Evolutionary conservation across 768 basidiomycete species (phyloP).

Genomic region (Lactifluus hygrophoroides): DNA sequence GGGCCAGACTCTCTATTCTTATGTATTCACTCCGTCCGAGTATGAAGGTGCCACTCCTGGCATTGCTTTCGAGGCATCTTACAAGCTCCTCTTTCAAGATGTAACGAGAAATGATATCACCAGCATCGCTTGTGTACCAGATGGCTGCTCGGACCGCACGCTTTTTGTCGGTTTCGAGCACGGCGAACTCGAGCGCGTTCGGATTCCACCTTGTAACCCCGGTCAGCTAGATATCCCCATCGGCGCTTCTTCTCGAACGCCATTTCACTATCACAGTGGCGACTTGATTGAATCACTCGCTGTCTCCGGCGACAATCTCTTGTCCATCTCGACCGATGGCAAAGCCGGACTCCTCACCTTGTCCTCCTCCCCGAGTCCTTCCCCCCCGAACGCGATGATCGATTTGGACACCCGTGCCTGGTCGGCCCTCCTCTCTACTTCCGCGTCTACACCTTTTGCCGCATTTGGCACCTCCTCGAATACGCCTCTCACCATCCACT

Average conservation of each 20-base stretch:
- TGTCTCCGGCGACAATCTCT: slow-evolving; percentile 34
- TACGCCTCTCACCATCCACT: slow-evolving; percentile 50
- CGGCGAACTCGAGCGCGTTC: slow-evolving; percentile 45
- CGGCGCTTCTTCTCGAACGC: slow-evolving; percentile 19
- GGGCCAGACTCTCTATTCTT: slow-evolving; percentile 22
- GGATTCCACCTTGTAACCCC: slow-evolving; percentile 25
- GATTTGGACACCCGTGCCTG: slow-evolving; percentile 50
- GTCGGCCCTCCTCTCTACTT: slow-evolving; percentile 48
- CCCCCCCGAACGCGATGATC: slow-evolving; percentile 27
- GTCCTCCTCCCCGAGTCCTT: slow-evolving; percentile 11
- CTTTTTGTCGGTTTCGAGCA: slow-evolving; percentile 53
- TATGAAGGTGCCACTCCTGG: slow-evolving; percentile 32
- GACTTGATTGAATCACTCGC: slow-evolving; percentile 52
- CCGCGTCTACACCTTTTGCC: slow-evolving; percentile 48
- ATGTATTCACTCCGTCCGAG: slow-evolving; percentile 18
- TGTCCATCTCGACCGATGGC: slow-evolving; percentile 54
- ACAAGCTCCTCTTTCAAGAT: slow-evolving; percentile 31
- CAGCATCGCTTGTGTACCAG: slow-evolving; percentile 40
- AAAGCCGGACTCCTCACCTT: slow-evolving; percentile 33
- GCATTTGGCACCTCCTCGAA: slow-evolving; percentile 59
- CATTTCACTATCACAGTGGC: slow-evolving; percentile 29
- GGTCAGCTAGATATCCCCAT: slow-evolving; percentile 16
- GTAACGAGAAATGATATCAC: slow-evolving; percentile 43
- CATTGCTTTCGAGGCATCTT: slow-evolving; percentile 40
- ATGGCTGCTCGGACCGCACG: slow-evolving; percentile 35